Evolutionary conservation across 371 early-diverging fungal genomes (phyloP).

Genomic region (Lichtheimia hyalospora): DNA sequence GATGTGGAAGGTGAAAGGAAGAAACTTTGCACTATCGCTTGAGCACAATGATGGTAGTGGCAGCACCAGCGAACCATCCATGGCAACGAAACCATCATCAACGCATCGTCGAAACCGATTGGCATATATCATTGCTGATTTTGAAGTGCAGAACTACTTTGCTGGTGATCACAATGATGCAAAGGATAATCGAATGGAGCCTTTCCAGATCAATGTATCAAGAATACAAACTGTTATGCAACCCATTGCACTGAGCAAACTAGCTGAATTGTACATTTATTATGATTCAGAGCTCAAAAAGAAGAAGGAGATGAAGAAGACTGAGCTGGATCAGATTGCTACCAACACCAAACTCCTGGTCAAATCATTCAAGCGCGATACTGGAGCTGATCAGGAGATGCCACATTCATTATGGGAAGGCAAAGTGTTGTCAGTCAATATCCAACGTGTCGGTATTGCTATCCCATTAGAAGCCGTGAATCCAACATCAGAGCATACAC

Average conservation of each 20-base stretch:
- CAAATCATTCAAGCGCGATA: slow-evolving; percentile 58
- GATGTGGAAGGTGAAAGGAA: slow-evolving; percentile 57
- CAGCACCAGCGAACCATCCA: slow-evolving; percentile 5
- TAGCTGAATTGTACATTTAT: slow-evolving; percentile 70
- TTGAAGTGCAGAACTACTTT: slow-evolving; percentile 61
- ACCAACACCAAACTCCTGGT: slow-evolving; percentile 70
- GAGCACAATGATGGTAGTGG: slow-evolving; percentile 42
- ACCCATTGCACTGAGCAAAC: slow-evolving; percentile 70
- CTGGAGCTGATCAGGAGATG: slow-evolving; percentile 42
- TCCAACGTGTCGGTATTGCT: slow-evolving; percentile 65
- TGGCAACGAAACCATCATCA: slow-evolving; percentile 16
- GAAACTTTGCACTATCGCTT: slow-evolving; percentile 59
- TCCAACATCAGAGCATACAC: neutral
- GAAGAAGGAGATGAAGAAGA: slow-evolving; percentile 53
- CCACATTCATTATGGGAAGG: slow-evolving; percentile 58
- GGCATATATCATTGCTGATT: slow-evolving; percentile 72
- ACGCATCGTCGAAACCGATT: slow-evolving; percentile 52
- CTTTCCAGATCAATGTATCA: slow-evolving; percentile 54
- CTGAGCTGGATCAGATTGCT: slow-evolving; percentile 62
- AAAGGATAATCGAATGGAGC: slow-evolving; percentile 23
- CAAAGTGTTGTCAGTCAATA: slow-evolving; percentile 49
- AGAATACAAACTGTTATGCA: slow-evolving; percentile 78
- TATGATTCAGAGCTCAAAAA: slow-evolving; percentile 68
- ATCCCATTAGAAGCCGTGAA: slow-evolving; percentile 60
- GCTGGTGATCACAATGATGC: neutral